Evolutionary conservation across 2,329 filamentous ascomycete genomes (phyloP), one percentile per base, ranked within the genome.

Genomic region (Grosmannia clavigera): DNA sequence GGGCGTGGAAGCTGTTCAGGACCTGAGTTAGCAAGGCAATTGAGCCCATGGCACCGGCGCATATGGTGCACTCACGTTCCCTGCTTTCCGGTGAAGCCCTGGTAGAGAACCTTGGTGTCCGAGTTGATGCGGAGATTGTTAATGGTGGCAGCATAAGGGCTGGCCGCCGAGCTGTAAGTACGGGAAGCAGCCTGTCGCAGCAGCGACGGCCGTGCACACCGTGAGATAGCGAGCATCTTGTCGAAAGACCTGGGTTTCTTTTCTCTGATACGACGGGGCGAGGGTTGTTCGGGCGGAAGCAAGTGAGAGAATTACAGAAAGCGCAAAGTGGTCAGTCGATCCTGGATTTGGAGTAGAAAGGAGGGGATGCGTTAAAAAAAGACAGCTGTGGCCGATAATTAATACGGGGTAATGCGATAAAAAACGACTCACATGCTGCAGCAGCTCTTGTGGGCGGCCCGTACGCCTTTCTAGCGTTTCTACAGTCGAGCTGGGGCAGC

Each of bases 51-150:
- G 27, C n/a, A 3, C 7, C 6, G 53, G 10, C 43, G 38, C 53
- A 86, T 86, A 16, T 6, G 53, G 9, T 50, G 38, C 53, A 86
- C 86, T 77, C 75, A 91, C 87, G 88, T 92, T 87, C 90, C 90
- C 82, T 95, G 91, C 81, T 90, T 94, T 74, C 92, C 92, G 61
- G 92, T 97, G 76, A 97, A 97, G 67, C 94, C 94, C 79, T 99
- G 94, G 81, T 84, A 97, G 70, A 97, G 80, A 67, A 99, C 90
- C 80, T 94, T 95, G 69, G 94, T 99, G 67, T 96, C 86, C 73
- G 80, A 73, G 76, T 91, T 96, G 80, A 97, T 92, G 77, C 90
- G 88, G 70, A 97, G 84, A 81, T 97, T 97, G 70, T 86, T 78
- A 72, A 86, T 80, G 62, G 88, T 92, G 69, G 82, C 74, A 67